Percentiles rank a stretch among this genome's conserved stretches.
Evolutionary conservation across 495 filamentous ascomycete genomes (phyloP).

Genomic region (Pyrenopolyporus hunteri): DNA sequence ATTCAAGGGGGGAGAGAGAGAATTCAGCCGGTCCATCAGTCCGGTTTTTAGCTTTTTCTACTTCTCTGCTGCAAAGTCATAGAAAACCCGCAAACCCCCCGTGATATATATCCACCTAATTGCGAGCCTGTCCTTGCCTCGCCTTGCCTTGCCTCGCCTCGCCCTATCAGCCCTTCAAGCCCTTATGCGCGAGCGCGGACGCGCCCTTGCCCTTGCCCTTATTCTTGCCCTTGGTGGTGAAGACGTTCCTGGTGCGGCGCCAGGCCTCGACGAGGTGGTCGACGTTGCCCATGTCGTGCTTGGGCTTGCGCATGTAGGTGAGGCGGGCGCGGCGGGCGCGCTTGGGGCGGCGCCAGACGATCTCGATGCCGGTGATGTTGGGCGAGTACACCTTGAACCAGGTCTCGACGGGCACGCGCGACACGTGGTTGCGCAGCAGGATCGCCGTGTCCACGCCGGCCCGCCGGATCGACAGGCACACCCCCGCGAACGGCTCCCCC

Average conservation of each 20-base stretch:
- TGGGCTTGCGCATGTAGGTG: slow-evolving; percentile 85
- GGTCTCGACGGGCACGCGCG: slow-evolving; percentile 92
- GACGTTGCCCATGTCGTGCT: slow-evolving; percentile 55
- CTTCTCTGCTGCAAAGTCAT: too few relatives aligned
- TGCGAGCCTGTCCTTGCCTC: too few relatives aligned
- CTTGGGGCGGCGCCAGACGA: slow-evolving; percentile 84
- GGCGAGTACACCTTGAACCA: slow-evolving; percentile 93
- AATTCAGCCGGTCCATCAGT: too few relatives aligned
- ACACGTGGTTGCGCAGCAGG: slow-evolving; percentile 80
- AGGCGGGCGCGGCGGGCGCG: slow-evolving; percentile 86
- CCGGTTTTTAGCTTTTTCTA: too few relatives aligned
- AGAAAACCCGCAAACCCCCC: too few relatives aligned
- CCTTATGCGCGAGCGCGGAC: slow-evolving; percentile 10
- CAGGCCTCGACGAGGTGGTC: slow-evolving; percentile 52
- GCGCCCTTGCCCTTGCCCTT: slow-evolving; percentile 4
- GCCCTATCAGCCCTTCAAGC: slow-evolving; percentile 10
- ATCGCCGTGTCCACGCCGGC: slow-evolving; percentile 86
- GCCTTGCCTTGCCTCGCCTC: background rate
- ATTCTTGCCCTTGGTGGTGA: slow-evolving; percentile 31
- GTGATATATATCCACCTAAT: too few relatives aligned
- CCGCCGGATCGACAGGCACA: slow-evolving; percentile 81
- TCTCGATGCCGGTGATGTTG: slow-evolving; percentile 87
- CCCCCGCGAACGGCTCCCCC: slow-evolving; percentile 88
- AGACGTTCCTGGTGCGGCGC: slow-evolving; percentile 42
- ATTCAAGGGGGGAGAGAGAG: too few relatives aligned